Base-by-base conservation (phyloP, 768 basidiomycete genomes). In the Candolleomyces efflorescens region DNA sequence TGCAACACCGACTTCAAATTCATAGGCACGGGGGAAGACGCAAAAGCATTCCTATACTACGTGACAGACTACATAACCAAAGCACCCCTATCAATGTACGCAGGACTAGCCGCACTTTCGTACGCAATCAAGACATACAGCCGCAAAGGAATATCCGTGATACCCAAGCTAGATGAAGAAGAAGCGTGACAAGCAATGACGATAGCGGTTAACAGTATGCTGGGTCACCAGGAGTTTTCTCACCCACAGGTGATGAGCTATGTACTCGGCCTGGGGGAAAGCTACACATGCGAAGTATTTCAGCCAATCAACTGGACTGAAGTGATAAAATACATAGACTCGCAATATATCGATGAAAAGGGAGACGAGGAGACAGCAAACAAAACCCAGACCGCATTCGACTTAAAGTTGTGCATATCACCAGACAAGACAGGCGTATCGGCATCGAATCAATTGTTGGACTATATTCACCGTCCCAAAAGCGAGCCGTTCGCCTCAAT, bases 201-300 rank as follows among this genome's bases (percentile, higher is more conserved):
- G 4, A 13, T 39, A 2, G 52, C 37, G 0, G 18, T 53, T 6
- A 53, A 53, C 52, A 53, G 52, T 17, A 53, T 53, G 52, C 18
- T 71, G 58, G 61, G 59, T 0, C 27, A 50, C 0, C 65, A 70
- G 11, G 71, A 73, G 22, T 52, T 71, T 0, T 73, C 71, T 1
- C 67, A 68, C 7, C 68, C 65, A 1, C 70, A 71, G 36, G 68
- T 72, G 0, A 63, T 68, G 64, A 69, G 68, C 20, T 69, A 69
- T 27, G 18, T 71, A 0, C 50, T 70, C 0, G 70, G 67, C 0
- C 58, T 64, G 0, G 69, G 69, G 3, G 49, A 50, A 5, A 10
- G 39, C 7, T 38, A 38, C 52, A 39, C 39, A 18, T 38, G 24
- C 20, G 39, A 53, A 15, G 3, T 3, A 1, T 38, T 39, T 17